Evolutionary conservation across 1,284 basidiomycete species (phyloP).

Genomic region (Papiliotrema terrestris): DNA sequence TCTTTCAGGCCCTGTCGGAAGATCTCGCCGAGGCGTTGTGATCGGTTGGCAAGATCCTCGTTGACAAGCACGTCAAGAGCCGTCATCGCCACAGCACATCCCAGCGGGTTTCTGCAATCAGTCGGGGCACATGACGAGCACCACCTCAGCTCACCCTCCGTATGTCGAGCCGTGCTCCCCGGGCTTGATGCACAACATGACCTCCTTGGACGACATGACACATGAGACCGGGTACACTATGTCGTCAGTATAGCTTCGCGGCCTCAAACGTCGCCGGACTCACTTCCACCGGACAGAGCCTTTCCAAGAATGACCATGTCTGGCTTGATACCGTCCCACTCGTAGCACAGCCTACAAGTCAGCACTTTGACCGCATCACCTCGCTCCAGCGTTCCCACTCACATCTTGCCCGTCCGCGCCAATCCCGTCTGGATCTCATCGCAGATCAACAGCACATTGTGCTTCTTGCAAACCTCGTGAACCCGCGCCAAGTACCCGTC

Average conservation of each 20-base stretch:
- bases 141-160: slow-evolving; percentile 63
- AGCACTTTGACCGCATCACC: not conserved
- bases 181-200: slow-evolving; percentile 95
- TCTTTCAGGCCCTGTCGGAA: slow-evolving; percentile 69
- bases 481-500: slow-evolving; percentile 77
- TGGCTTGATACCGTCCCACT: slow-evolving; percentile 84
- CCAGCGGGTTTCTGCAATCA: slow-evolving; percentile 76
- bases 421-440: slow-evolving; percentile 92
- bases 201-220: slow-evolving; percentile 79
- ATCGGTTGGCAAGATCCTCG: slow-evolving; percentile 77
- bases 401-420: slow-evolving; percentile 49
- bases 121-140: slow-evolving; percentile 3
- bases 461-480: slow-evolving; percentile 81
- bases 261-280: slow-evolving; percentile 20
- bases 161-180: slow-evolving; percentile 98
- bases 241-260: slow-evolving; percentile 4
- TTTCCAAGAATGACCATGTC: slow-evolving; percentile 94
- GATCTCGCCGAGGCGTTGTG: slow-evolving; percentile 69
- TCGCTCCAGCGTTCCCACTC: slow-evolving; percentile 2
- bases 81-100: slow-evolving; percentile 88
- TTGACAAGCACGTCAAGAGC: slow-evolving; percentile 84
- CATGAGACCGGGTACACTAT: slow-evolving; percentile 93
- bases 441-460: slow-evolving; percentile 92
- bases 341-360: slow-evolving; percentile 68
- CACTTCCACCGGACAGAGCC: slow-evolving; percentile 88